Evolutionary conservation across 345 rosid species (phyloP).

Genomic region (Excoecaria agallocha): DNA sequence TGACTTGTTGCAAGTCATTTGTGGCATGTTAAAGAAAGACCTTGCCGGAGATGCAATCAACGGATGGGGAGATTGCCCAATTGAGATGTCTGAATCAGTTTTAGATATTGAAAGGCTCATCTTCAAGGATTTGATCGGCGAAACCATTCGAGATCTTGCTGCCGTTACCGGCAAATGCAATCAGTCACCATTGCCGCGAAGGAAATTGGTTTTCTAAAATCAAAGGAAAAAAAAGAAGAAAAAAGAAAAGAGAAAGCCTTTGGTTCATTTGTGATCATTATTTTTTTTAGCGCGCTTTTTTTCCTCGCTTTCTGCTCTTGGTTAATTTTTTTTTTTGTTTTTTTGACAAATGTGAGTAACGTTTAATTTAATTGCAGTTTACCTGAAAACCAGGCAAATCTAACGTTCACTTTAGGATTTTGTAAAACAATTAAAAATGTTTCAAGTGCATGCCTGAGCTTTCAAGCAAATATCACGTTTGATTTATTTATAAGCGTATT

Average conservation of each 20-base stretch:
- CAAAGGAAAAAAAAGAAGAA: constrained; percentile 13
- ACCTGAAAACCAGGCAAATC: constrained; percentile 38
- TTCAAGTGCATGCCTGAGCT: constrained; percentile 15
- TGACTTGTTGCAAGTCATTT: constrained; percentile 59
- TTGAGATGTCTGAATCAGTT: constrained; percentile 71
- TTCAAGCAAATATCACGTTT: neutral
- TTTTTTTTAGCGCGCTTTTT: constrained; percentile 15
- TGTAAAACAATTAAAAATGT: constrained; percentile 24
- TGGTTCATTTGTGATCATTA: neutral
- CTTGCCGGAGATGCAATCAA: constrained; percentile 52
- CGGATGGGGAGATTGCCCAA: constrained; percentile 61
- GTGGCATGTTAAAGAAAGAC: constrained; percentile 73
- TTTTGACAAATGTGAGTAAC: constrained; percentile 17
- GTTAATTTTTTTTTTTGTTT: constrained; percentile 3
- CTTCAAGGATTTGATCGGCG: constrained; percentile 81
- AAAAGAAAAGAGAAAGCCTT: constrained; percentile 7
- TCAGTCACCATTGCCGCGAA: constrained; percentile 31
- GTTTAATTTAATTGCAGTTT: constrained; percentile 21
- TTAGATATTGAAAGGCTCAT: constrained; percentile 73
- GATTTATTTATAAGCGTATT: neutral
- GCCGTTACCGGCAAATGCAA: constrained; percentile 28
- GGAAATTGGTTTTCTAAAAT: constrained; percentile 71
- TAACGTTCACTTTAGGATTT: constrained; percentile 24
- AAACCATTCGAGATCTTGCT: constrained; percentile 68
- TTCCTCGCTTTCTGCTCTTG: neutral